Conservation (phyloP, 1,284 basidiomycete genomes). For the Anthracocystis walkeri region DNA sequence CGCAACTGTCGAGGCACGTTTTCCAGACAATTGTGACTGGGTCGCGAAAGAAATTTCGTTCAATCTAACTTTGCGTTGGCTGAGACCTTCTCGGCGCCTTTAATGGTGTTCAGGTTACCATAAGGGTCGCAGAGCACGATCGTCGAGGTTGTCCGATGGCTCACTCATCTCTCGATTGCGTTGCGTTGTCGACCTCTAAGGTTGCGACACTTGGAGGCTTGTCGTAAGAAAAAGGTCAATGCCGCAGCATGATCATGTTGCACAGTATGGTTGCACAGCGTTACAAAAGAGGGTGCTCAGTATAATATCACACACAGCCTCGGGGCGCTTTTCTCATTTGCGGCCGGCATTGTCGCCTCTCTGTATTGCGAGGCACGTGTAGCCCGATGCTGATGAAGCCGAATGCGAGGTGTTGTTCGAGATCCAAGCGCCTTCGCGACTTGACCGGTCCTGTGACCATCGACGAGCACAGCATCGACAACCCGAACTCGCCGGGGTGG, state of each 20-base stretch:
- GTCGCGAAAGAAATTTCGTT: neutral
- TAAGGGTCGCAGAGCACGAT: constrained; percentile 1
- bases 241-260: neutral
- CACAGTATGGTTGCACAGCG: neutral
- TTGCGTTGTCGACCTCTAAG: no score
- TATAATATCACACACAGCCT: neutral
- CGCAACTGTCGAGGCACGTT: neutral
- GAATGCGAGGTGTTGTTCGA: neutral
- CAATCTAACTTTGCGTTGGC: neutral
- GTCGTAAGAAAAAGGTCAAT: neutral
- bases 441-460: constrained; percentile 4
- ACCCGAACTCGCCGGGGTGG: neutral
- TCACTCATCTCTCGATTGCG: no score
- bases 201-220: no score
- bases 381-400: constrained; percentile 1
- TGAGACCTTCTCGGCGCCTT: constrained; percentile 3
- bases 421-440: neutral
- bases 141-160: neutral
- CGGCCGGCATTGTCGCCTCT: no score
- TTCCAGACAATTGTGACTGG: neutral
- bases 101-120: neutral
- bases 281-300: constrained; percentile 1
- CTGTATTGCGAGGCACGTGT: neutral
- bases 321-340: neutral
- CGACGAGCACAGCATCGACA: constrained; percentile 8